A percentile compares a stretch with the other conserved stretches of the same genome.
Conservation (phyloP, 106 monocot species). For the Apostasia ramifera region DNA sequence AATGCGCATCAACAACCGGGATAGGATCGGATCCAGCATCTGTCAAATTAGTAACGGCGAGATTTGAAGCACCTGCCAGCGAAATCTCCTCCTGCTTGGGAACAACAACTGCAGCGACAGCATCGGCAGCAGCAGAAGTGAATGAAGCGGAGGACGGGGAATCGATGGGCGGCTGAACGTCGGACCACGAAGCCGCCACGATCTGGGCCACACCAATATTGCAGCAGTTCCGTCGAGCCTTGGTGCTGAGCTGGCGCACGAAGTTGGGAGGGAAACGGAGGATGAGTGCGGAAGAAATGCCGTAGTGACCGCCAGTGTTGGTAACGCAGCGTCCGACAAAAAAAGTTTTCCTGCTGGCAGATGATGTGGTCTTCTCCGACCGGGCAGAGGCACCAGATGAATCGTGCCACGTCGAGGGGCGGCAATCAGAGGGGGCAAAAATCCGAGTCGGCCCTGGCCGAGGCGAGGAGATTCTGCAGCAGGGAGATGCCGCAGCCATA, state of each 20-base stretch:
- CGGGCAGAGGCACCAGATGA: neutral
- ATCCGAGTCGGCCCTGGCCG: neutral
- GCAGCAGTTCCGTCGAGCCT: constrained; percentile 96
- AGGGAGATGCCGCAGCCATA: neutral
- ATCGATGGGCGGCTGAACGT: constrained; percentile 12
- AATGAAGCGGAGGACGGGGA: constrained; percentile 3
- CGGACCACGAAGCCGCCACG: constrained; percentile 87
- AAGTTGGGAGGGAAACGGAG: constrained; percentile 95
- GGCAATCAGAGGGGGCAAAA: neutral
- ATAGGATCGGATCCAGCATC: too few relatives aligned
- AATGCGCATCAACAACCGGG: constrained; percentile 9
- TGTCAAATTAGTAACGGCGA: neutral
- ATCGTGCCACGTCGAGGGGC: neutral
- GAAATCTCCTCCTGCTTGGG: constrained; percentile 6
- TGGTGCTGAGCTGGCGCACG: constrained; percentile 94
- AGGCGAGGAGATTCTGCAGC: neutral
- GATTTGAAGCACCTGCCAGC: neutral
- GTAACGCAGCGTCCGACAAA: neutral
- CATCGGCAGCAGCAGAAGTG: constrained; percentile 10
- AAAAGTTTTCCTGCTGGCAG: neutral
- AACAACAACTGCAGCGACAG: constrained; percentile 11
- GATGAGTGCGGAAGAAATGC: constrained; percentile 44
- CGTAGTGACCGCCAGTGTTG: neutral
- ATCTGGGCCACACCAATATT: constrained; percentile 98
- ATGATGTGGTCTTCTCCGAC: neutral